Evolutionary conservation across 352 stramenopile species (phyloP), one percentile per base, ranked within the genome.

Genomic region (Globisporangium spiculum): DNA sequence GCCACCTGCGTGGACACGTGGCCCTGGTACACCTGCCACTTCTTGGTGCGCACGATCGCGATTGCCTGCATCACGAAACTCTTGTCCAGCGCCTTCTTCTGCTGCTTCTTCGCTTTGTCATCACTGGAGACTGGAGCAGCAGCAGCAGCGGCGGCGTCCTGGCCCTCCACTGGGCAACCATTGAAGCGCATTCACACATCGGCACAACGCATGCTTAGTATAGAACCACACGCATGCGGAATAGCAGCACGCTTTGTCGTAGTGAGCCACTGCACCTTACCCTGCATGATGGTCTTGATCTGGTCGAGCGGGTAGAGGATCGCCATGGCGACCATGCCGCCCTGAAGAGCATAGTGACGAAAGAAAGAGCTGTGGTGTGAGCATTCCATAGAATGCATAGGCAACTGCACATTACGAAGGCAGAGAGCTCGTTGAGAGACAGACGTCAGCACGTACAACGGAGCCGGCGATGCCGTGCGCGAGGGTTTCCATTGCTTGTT

Each of bases 261-360:
- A 27, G n/a, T 6, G 48, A 27, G 46, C 18, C 44, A 30, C 24
- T 26, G 22, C 60, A 22, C 16, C n/a, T n/a, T n/a, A 78, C 89
- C 87, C 79, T 96, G 88, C 73, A 94, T 88, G 69, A 94, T 88
- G 52, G 84, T 90, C 70, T 92, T 89, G 69, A 96, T 90, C 77
- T 96, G 86, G 76, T 96, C 88, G 54, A 96, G 81, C 61, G 88
- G 88, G 58, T 96, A 96, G 61, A 94, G 74, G 52, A 93, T 72
- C 34, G 73, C 84, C 81, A 96, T 91, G 66, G 88, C 86, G 27
- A 96, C 66, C 68, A 89, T 87, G 63, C 81, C 80, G 14, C 85
- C 88, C 73, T 91, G 18, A 5, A 34, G 16, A 3, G 20, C 44
- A 52, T 4, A 41, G 7, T 26, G 24, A 46, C 38, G 9, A 22